These are phyloP conservation scores for Stagonosporopsis chrysanthemi DNA, from an alignment of 2,329 filamentous ascomycete species.

Conservation along the genomic window DNA sequence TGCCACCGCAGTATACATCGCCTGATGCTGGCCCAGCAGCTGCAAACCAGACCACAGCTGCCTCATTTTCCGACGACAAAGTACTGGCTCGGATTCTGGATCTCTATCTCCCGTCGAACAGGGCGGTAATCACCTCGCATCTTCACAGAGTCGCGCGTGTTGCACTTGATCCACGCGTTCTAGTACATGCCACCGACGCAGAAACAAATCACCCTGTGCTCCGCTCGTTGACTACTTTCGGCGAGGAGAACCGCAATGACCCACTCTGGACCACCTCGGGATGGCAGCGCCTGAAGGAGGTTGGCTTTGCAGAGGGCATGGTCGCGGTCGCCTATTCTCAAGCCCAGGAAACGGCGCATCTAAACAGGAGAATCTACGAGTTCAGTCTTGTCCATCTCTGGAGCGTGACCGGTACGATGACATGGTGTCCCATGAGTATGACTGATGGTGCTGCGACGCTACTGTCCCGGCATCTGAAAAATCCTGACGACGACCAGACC, in stretches of 20 bases:
- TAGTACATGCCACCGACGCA: constrained; percentile 57
- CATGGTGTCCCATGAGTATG: constrained; percentile 73
- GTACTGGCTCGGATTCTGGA: constrained; percentile 31
- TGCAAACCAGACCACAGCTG: background rate
- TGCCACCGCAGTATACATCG: constrained; percentile 38
- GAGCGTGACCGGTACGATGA: constrained; percentile 65
- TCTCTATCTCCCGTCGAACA: constrained; percentile 32
- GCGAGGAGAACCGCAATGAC: constrained; percentile 59
- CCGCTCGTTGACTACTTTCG: constrained; percentile 67
- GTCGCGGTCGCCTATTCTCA: constrained; percentile 68
- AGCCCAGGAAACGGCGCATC: constrained; percentile 52
- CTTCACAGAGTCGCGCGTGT: constrained; percentile 32
- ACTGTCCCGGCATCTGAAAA: constrained; percentile 28
- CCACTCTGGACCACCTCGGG: constrained; percentile 70
- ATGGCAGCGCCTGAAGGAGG: constrained; percentile 68
- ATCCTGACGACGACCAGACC: constrained; percentile 36
- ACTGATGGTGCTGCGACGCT: constrained; percentile 63
- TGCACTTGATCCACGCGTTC: constrained; percentile 25
- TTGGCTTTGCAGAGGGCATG: constrained; percentile 66
- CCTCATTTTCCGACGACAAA: constrained; percentile 29
- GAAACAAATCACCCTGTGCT: constrained; percentile 71
- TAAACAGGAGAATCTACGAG: constrained; percentile 65
- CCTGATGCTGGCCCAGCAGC: background rate
- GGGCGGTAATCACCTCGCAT: constrained; percentile 21
- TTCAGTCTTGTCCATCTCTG: constrained; percentile 68